Evolutionary conservation across 1,284 basidiomycete genomes (phyloP).

Genomic region (Stygiomarasmius scandens): DNA sequence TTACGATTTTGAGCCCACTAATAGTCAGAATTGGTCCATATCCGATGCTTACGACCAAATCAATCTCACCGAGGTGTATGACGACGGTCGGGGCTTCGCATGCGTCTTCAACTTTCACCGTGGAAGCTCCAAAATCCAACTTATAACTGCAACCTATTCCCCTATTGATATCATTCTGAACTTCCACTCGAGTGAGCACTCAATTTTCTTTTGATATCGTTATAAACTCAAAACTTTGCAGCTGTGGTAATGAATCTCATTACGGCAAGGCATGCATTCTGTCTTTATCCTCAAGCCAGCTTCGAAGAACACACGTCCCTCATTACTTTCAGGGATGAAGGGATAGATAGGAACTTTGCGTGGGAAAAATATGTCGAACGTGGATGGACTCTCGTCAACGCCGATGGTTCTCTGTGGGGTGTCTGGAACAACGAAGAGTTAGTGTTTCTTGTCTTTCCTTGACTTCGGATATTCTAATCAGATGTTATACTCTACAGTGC

Average conservation of each 20-base stretch:
- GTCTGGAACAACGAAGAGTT: too few species aligned
- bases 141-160: neutral
- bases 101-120: neutral
- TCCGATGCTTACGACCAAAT: neutral
- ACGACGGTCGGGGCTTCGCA: slow-evolving; percentile 2
- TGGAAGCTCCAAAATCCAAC: neutral
- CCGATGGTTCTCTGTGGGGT: neutral
- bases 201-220: neutral
- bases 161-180: neutral
- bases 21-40: neutral
- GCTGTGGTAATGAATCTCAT: neutral
- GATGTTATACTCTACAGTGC: too few species aligned
- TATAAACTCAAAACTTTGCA: neutral
- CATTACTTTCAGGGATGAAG: neutral
- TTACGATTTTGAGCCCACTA: neutral
- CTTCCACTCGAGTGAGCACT: neutral
- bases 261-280: neutral
- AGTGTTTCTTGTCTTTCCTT: too few species aligned
- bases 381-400: neutral
- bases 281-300: neutral
- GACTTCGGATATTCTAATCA: too few species aligned
- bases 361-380: neutral
- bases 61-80: neutral
- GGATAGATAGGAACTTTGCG: too few species aligned
- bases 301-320: neutral